Base-by-base conservation (phyloP, 495 filamentous ascomycete genomes). In the Echria macrotheca region DNA sequence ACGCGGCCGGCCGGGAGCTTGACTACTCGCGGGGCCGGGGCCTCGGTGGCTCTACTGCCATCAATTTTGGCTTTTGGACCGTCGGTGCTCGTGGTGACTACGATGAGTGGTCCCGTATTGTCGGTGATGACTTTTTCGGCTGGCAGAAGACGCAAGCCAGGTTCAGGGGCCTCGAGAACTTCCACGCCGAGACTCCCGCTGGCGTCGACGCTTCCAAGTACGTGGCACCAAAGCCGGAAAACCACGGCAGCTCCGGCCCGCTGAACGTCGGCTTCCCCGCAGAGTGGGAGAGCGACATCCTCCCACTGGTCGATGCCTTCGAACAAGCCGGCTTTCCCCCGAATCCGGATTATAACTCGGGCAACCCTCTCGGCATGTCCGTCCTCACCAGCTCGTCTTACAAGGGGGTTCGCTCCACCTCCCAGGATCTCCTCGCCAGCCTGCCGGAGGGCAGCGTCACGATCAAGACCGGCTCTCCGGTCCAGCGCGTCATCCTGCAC, bases 11-110 rank as follows among this genome's bases (percentile, higher is more conserved):
- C 12, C 75, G 79, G 2, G 52, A 72, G 40, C 53, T 85, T 4
- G 74, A 79, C 53, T 80, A 80, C 46, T 74, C 72, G 12, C 73
- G 81, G 8, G 82, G 82, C 0, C 72, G 72, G 11, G 77, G 77
- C 2, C 65, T 87, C 0, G 82, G 82, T 2, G 84, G 83, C 0
- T 72, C 72, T 18, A 80, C 67, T 26, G 76, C 76, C 12, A 77
- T 86, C 47, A 87, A 87, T 61, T 85, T 84, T 42, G 75, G 74
- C 15, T 64, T 79, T 9, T 86, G 70, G 48, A 76, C 69, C 10
- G 52, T 76, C 8, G 84, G 84, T 5, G 70, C 79, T 5, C 60
- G 65, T 4, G 74, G 76, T 42, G 83, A 87, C 55, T 86, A 80
- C 53, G 72, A 84, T 25, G 67, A 77, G 33, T 79, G 79, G 67